A percentile compares a stretch with the other conserved stretches of the same genome.
Evolutionary conservation across 139 green algal species (phyloP).

Genomic region (Desmodesmus armatus): DNA sequence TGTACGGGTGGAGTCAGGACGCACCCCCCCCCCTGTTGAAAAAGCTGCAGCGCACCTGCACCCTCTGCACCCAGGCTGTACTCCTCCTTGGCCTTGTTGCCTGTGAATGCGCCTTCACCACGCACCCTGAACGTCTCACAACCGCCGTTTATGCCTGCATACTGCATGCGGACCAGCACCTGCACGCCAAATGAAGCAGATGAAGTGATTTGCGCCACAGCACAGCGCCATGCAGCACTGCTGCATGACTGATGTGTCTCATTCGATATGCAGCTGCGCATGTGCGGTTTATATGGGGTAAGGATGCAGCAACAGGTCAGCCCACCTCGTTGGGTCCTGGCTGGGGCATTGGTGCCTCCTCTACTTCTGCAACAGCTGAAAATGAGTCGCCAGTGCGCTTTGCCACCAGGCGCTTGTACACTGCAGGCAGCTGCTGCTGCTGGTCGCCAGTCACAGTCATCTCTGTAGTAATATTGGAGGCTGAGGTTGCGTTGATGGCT

Average conservation of each 20-base stretch:
- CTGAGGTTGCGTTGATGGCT: no score
- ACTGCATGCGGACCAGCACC: conserved; percentile 66
- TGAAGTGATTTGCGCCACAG: no score
- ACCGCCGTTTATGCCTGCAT: conserved; percentile 77
- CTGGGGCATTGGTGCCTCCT: conserved; percentile 29
- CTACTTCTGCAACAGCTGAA: conserved; percentile 53
- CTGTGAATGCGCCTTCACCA: conserved; percentile 58
- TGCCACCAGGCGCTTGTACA: conserved; percentile 62
- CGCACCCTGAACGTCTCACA: conserved; percentile 78
- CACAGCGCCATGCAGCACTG: no score
- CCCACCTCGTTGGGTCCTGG: conserved; percentile 55
- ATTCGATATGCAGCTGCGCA: background rate
- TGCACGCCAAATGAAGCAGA: conserved; percentile 13
- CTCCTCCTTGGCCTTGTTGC: conserved; percentile 42
- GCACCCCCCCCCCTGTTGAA: no score
- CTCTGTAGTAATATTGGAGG: no score
- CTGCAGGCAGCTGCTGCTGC: conserved; percentile 45
- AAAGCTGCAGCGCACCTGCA: no score
- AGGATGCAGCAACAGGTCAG: background rate
- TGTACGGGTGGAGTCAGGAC: no score
- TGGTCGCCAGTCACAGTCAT: no score
- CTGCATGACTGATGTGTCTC: background rate
- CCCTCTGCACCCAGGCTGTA: conserved; percentile 76
- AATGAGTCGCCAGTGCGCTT: conserved; percentile 54
- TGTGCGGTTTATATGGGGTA: background rate